phyloP scores from a whole-genome alignment of 306 rosid genomes.

The Trichosanthes truncata region DNA sequence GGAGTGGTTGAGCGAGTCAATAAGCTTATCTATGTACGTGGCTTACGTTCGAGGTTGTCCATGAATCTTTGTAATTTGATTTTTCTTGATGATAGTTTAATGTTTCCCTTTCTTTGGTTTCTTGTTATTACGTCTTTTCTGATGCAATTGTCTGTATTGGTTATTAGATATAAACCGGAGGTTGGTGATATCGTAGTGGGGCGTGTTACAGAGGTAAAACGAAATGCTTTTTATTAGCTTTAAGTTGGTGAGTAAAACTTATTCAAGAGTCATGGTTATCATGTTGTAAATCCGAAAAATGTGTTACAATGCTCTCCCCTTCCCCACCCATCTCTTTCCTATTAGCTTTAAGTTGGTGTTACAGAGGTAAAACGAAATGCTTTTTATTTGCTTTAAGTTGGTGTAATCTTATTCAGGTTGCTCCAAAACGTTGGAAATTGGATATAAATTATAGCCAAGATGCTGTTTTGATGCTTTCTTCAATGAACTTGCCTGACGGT shows the following conservation, averaged over 20 bases:
- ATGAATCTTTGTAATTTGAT: background rate
- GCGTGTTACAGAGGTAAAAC: conserved; percentile 68
- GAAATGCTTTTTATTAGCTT: background rate
- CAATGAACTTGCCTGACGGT: conserved; percentile 91
- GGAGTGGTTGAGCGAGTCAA: conserved; percentile 83
- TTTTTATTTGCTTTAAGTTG: too few species aligned
- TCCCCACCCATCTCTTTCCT: background rate
- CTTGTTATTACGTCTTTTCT: background rate
- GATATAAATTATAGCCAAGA: conserved; percentile 73
- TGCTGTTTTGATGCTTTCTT: conserved; percentile 89
- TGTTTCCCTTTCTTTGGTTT: background rate
- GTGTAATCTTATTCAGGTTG: conserved; percentile 36
- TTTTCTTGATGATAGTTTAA: background rate
- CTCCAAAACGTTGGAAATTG: conserved; percentile 85
- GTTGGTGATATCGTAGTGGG: conserved; percentile 85
- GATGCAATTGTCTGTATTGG: background rate
- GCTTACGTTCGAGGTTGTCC: conserved; percentile 55
- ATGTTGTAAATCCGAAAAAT: background rate
- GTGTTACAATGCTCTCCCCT: background rate
- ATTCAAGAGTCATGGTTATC: background rate
- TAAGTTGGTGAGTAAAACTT: background rate
- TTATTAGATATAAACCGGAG: conserved; percentile 78
- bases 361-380: too few species aligned
- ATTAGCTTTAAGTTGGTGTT: background rate
- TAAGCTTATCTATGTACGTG: conserved; percentile 83